Percentiles rank a stretch among this genome's conserved stretches.
Evolutionary conservation across 2,329 filamentous ascomycete species (phyloP).

Genomic region (Penicillium sp.): DNA sequence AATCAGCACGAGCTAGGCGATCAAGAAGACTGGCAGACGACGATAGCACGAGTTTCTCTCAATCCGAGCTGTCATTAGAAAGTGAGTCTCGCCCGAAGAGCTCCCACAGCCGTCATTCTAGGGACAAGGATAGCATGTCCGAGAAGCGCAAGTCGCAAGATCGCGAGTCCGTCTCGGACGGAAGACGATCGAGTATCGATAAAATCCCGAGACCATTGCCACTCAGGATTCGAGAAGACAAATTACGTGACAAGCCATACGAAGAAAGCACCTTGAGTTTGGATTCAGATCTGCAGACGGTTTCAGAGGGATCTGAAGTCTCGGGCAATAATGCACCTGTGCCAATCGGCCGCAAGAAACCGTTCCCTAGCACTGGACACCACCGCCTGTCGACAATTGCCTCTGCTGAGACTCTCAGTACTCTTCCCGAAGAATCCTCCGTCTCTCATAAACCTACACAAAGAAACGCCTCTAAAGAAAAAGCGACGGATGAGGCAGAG

Average conservation of each 20-base stretch:
- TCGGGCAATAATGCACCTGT: slow-evolving; percentile 36
- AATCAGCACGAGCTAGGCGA: slow-evolving; percentile 34
- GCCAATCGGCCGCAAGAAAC: slow-evolving; percentile 40
- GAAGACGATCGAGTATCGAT: slow-evolving; percentile 23
- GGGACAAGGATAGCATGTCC: slow-evolving; percentile 15
- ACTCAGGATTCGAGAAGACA: slow-evolving; percentile 12
- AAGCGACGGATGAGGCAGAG: slow-evolving; percentile 9
- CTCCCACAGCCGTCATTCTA: slow-evolving; percentile 20
- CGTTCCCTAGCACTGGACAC: slow-evolving; percentile 50
- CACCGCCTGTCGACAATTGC: slow-evolving; percentile 55
- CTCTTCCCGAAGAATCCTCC: slow-evolving; percentile 21
- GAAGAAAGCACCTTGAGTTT: slow-evolving; percentile 27
- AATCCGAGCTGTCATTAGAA: slow-evolving; percentile 26
- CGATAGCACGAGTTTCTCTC: slow-evolving; percentile 13
- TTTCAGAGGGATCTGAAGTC: slow-evolving; percentile 37
- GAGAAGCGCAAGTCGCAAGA: slow-evolving; percentile 13
- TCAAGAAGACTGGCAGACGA: slow-evolving; percentile 23
- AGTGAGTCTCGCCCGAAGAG: slow-evolving; percentile 25
- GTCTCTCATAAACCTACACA: slow-evolving; percentile 1
- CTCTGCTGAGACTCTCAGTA: slow-evolving; percentile 51
- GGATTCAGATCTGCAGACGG: slow-evolving; percentile 25
- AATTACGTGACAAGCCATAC: slow-evolving; percentile 12
- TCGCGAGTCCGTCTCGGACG: not conserved
- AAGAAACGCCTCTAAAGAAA: not conserved
- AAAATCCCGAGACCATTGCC: slow-evolving; percentile 14